Evolutionary conservation across 352 stramenopile genomes (phyloP), one percentile per base, ranked within the genome.

Genomic region (Pythium vanterpoolii): DNA sequence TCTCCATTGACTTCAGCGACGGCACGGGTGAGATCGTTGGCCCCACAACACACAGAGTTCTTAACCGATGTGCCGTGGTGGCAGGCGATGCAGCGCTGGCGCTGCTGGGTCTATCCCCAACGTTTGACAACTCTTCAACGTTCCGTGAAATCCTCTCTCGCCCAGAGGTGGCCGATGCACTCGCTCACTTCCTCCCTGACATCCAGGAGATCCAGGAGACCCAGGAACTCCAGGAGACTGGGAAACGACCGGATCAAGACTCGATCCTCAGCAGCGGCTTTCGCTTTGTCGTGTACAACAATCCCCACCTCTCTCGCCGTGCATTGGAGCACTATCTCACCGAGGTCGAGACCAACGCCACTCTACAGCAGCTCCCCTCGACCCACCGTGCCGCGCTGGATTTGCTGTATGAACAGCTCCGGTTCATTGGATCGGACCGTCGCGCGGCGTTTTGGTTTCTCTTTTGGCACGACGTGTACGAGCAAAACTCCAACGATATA

Each of bases 231-330:
- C 51, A 68, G 7, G 44, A 64, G 4, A 21, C 40, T 1, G 66
- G 64, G 45, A 55, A n/a, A 72, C n/a, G 5, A 5, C 9, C 8
- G 38, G 16, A 52, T 42, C 1, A 71, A 79, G 18, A 23, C 48
- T 16, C n/a, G n/a, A 70, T 69, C 5, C 71, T 82, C 1, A 68
- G 60, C 49, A 51, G 70, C 31, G 70, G 57, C 2, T 81, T 84
- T 26, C 77, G 72, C 62, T 77, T 64, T 26, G 70, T 79, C 43
- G 70, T 84, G 23, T 84, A 74, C 54, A 77, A 76, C 24, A 77
- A 80, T 27, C 50, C 69, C 6, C 33, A 52, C 16, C 18, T 80
- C 6, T 62, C 64, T 14, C 64, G 69, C 0, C 19, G 55, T 0
- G 44, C 57, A 4, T 58, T 84, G 8, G 64, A 70, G 42, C 16